Evolutionary conservation across 2,329 filamentous ascomycete species (phyloP), one percentile per base, ranked within the genome.

Genomic region (Penicillium sp.): DNA sequence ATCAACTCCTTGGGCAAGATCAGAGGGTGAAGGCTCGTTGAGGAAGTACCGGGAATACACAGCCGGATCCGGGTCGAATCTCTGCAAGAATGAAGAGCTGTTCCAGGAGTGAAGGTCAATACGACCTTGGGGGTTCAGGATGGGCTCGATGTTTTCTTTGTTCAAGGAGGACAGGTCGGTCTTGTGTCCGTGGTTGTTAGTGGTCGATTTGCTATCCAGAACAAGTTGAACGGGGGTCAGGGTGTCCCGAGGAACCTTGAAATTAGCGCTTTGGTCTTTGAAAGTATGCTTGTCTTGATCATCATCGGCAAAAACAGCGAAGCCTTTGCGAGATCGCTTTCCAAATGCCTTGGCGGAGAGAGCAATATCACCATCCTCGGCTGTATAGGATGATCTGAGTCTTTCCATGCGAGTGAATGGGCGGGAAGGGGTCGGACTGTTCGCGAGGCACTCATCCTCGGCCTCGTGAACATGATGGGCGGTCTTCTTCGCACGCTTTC

Each of bases 61-160:
- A 24, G 53, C 54, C 22, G 65, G 60, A 25, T 53, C 53, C 22
- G 49, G 33, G 10, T 53, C 33, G 18, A 50, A 43, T 27, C 49
- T 53, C 30, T 59, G 67, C 36, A 55, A 33, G 18, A 61, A 55
- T 31, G 63, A 64, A 13, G 66, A 64, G 20, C 61, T 41, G 18
- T 61, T 42, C 63, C 64, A 69, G 28, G 46, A 55, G n/a, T 57
- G 53, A 39, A 58, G 39, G 20, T 67, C 66, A 25, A 66, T 56
- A 41, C 58, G 61, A 36, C 58, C 62, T 11, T 62, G 58, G 16
- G 50, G 31, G 44, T 66, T 57, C 38, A 69, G 39, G 41, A 66
- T 59, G 4, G 70, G 70, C 36, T 72, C 71, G n/a, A 73, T 64
- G 46, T 73, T 73, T 51, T 73, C 71, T 45, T 74, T 72, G n/a